Conservation (phyloP, 805 yeast species). For the Cyberlindnera americana region DNA sequence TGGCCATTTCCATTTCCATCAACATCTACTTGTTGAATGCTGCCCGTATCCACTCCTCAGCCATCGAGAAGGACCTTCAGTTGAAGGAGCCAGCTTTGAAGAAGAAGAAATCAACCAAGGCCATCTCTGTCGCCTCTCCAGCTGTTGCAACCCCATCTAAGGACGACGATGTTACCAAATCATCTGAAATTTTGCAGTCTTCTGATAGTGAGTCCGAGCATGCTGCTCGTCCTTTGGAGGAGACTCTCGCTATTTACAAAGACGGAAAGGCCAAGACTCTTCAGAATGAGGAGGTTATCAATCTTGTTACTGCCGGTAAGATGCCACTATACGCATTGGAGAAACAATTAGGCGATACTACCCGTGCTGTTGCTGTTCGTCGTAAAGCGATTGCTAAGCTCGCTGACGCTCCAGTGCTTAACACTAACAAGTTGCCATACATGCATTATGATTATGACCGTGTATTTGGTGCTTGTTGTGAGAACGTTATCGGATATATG, state of each 20-base stretch:
- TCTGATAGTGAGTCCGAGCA: slow-evolving; percentile 36
- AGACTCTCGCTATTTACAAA: slow-evolving; percentile 57
- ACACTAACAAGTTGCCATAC: slow-evolving; percentile 71
- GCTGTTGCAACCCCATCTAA: slow-evolving; percentile 9
- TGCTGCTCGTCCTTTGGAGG: slow-evolving; percentile 54
- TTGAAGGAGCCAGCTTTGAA: slow-evolving; percentile 31
- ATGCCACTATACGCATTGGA: slow-evolving; percentile 92
- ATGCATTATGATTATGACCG: slow-evolving; percentile 86
- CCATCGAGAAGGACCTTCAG: slow-evolving; percentile 27
- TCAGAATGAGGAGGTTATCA: slow-evolving; percentile 67
- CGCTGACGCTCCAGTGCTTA: slow-evolving; percentile 78
- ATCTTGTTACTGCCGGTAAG: slow-evolving; percentile 69
- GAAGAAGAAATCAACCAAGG: slow-evolving; percentile 30
- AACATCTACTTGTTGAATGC: slow-evolving; percentile 85
- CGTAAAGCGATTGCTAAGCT: slow-evolving; percentile 85
- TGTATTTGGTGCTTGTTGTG: slow-evolving; percentile 98
- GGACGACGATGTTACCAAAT: slow-evolving; percentile 19
- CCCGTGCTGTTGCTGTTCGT: slow-evolving; percentile 92
- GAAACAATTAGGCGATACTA: slow-evolving; percentile 81
- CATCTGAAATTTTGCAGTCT: slow-evolving; percentile 28
- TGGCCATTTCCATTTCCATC: slow-evolving; percentile 71
- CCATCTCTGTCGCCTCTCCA: slow-evolving; percentile 29
- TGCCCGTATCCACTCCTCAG: slow-evolving; percentile 60
- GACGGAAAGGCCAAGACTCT: slow-evolving; percentile 68
- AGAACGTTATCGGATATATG: slow-evolving; percentile 94